Base-by-base conservation (phyloP, 768 basidiomycete species). In the Tephrocybe sp. region DNA sequence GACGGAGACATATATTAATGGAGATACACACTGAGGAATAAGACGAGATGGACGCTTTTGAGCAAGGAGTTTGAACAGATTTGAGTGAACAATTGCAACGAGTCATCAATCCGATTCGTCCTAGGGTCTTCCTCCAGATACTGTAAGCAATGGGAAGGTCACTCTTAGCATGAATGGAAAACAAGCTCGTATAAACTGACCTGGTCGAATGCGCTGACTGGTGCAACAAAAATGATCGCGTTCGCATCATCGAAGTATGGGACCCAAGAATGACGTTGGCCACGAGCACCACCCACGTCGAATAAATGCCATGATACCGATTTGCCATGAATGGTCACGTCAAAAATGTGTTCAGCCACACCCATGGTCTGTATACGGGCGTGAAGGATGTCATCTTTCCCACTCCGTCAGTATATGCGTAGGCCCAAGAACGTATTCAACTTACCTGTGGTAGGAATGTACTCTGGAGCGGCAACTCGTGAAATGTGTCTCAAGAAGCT, bases 351-450 rank as follows among this genome's bases (percentile, higher is more conserved):
- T 64, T 92, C 90, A 0, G 87, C 78, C 3, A 93, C 85, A 1
- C 90, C 90, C 84, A 93, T 90, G 6, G 90, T 93, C 61, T 91
- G 91, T 45, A 93, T 86, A 29, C 90, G 85, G n/a, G 88, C 89
- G 61, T 90, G 88, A 15, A 93, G 73, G 48, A 93, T 90, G 60
- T 93, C 90, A 64, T 92, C 90, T 89, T 52, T 19, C 7, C 45
- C 11, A 31, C 37, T 18, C 55, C 21, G 54, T 69, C 47, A 65
- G 56, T 61, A 64, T 65, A 68, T 67, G 64, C 61, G 58, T 33
- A 23, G 47, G 38, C 47, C 11, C 27, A 40, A 42, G 27, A 38
- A 15, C 5, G 24, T 4, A 48, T 23, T 27, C 13, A 13, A 52
- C 68, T 33, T 62, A 88, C 88, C 88, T 33, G 81, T 89, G 2